Conservation (phyloP, 2,329 filamentous ascomycete genomes). For the Coniochaeta hoffmannii region DNA sequence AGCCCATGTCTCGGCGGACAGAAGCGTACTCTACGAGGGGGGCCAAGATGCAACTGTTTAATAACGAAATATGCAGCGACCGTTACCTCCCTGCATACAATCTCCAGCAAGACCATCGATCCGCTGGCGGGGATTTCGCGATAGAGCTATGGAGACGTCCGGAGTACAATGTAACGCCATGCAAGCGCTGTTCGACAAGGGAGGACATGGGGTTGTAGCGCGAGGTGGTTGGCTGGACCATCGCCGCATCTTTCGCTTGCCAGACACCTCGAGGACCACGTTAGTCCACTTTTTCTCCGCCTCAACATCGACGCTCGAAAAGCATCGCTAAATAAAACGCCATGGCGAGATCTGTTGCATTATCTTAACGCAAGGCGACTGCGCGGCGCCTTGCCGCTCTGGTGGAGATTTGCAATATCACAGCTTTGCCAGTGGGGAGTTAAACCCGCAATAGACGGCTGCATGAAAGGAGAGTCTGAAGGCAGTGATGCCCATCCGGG, state of each 20-base stretch:
- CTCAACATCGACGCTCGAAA: background rate
- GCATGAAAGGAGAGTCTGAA: background rate
- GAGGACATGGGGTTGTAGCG: background rate
- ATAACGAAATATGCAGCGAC: constrained; percentile 1
- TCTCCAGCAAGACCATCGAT: background rate
- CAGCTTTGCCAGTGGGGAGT: no score
- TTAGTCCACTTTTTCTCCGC: background rate
- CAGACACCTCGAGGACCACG: background rate
- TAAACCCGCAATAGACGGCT: no score
- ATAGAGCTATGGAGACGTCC: background rate
- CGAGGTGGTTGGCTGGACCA: background rate
- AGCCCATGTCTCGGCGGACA: background rate
- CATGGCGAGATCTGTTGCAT: background rate
- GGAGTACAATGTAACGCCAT: background rate
- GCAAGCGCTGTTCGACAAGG: background rate
- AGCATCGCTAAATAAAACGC: background rate
- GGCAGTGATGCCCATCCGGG: background rate
- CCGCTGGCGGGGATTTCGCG: background rate
- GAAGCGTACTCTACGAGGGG: background rate
- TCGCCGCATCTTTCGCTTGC: background rate
- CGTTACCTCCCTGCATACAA: background rate
- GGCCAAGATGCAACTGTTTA: background rate
- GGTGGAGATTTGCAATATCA: background rate
- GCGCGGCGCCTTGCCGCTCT: background rate
- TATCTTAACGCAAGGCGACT: background rate